Evolutionary conservation across 192 early-diverging fungal genomes (phyloP).

Genomic region (Haplosporangium gracile): DNA sequence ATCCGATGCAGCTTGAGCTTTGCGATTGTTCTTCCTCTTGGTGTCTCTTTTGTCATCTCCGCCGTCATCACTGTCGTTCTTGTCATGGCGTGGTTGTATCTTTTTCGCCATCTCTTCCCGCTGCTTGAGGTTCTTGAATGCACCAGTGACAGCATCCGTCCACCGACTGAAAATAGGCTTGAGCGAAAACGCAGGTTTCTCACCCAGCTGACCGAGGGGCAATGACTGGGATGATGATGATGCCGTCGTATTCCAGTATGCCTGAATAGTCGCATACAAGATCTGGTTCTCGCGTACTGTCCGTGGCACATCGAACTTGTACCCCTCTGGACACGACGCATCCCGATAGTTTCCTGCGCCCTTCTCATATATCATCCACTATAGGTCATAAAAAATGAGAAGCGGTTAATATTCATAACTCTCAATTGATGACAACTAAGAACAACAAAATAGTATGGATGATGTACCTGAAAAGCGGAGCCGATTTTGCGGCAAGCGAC

Average conservation of each 20-base stretch:
- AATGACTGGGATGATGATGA: neutral
- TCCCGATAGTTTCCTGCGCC: constrained; percentile 41
- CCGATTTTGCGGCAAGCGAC: constrained; percentile 43
- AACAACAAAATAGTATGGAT: neutral
- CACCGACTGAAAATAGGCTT: neutral
- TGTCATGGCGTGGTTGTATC: neutral
- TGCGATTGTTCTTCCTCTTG: neutral
- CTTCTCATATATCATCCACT: constrained; percentile 48
- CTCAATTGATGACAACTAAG: neutral
- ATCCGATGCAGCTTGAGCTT: neutral
- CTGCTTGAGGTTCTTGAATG: neutral
- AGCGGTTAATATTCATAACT: neutral
- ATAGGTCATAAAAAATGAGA: neutral
- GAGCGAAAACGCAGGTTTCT: neutral
- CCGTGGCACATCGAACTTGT: constrained; percentile 46
- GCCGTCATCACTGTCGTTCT: neutral
- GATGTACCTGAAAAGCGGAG: constrained; percentile 7
- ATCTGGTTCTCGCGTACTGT: constrained; percentile 41
- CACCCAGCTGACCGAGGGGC: neutral
- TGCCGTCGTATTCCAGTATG: constrained; percentile 21
- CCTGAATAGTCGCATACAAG: constrained; percentile 12
- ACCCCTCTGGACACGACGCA: constrained; percentile 36
- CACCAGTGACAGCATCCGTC: neutral
- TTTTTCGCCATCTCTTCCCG: neutral
- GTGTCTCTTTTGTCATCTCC: neutral